Base-by-base conservation (phyloP, 2,329 filamentous ascomycete genomes). In the Furcasterigmium furcatum region DNA sequence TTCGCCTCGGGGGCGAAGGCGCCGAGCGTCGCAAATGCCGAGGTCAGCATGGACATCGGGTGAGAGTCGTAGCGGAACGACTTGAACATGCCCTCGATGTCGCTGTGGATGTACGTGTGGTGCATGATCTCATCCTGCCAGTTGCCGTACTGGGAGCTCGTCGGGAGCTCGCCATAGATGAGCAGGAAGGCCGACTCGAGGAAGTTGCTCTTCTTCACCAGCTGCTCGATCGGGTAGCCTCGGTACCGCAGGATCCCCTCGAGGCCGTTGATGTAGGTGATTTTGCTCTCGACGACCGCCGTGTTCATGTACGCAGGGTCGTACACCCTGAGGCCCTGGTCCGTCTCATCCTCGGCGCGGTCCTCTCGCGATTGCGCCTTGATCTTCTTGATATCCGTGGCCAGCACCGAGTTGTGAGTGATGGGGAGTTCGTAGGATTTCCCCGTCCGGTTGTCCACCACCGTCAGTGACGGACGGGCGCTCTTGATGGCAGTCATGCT, bases 261-360 rank as follows among this genome's bases (percentile, higher is more conserved):
- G 47, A 65, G 66, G 29, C 74, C 74, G 55, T 77, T 75, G 57
- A 76, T 76, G 62, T 76, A 76, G 22, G 72, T 76, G 55, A 77
- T 77, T 41, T 59, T 66, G 54, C 68, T 72, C 60, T 71, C 60
- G 18, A 76, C 66, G 2, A 74, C 73, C 16, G 73, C 72, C 2
- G 73, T 76, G 63, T 76, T 77, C 67, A 75, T 72, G 60, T 74
- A 77, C 3, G 68, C 73, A n/a, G 73, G 72, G 57, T 76, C 73
- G 45, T 66, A 75, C 29, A 77, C 63, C 19, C 72, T 59, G n/a
- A 77, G 66, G 10, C 73, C 73, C 52, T 76, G 71, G 9, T 62
- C 63, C 3, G 68, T 72, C 61, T 74, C 71, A 56, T 74, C 66
- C 45, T 74, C 70, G 9, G 64, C 55, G 16, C 68, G 65, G 52